Conservation (phyloP, 2,329 filamentous ascomycete genomes). For the Penicillium sp. region DNA sequence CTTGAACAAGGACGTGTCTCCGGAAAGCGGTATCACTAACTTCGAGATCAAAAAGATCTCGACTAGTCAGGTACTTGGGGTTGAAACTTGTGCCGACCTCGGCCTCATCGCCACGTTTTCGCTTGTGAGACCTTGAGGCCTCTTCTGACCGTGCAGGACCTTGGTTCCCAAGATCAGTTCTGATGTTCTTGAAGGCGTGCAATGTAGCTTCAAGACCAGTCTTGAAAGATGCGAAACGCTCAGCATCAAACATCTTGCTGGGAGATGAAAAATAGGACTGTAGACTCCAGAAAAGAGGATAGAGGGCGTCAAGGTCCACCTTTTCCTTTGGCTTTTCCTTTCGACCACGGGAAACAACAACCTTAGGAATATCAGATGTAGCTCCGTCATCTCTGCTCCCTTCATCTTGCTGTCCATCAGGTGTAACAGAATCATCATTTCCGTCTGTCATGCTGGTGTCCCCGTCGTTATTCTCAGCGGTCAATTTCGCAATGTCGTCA, state of each 20-base stretch:
- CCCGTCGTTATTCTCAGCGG: constrained; percentile 56
- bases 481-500: constrained; percentile 56
- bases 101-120: constrained; percentile 65
- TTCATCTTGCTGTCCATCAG: constrained; percentile 30
- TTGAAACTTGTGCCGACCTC: constrained; percentile 78
- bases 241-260: constrained; percentile 71
- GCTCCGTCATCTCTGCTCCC: constrained; percentile 15
- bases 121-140: constrained; percentile 64
- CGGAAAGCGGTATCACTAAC: constrained; percentile 93
- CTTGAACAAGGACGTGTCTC: constrained; percentile 90
- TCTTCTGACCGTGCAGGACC: constrained; percentile 62
- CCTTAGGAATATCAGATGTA: constrained; percentile 19
- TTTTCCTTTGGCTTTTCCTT: constrained; percentile 35
- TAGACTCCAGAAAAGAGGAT: constrained; percentile 90
- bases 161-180: constrained; percentile 68
- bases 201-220: constrained; percentile 63
- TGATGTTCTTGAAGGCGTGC: constrained; percentile 71
- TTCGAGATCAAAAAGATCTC: constrained; percentile 93
- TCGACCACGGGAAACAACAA: constrained; percentile 23
- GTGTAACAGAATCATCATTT: constrained; percentile 33
- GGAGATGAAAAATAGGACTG: constrained; percentile 92
- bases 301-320: constrained; percentile 72
- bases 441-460: constrained; percentile 61
- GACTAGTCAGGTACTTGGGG: constrained; percentile 96
- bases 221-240: constrained; percentile 67